Conservation (phyloP, 352 stramenopile genomes). For the Globisporangium paddicum region DNA sequence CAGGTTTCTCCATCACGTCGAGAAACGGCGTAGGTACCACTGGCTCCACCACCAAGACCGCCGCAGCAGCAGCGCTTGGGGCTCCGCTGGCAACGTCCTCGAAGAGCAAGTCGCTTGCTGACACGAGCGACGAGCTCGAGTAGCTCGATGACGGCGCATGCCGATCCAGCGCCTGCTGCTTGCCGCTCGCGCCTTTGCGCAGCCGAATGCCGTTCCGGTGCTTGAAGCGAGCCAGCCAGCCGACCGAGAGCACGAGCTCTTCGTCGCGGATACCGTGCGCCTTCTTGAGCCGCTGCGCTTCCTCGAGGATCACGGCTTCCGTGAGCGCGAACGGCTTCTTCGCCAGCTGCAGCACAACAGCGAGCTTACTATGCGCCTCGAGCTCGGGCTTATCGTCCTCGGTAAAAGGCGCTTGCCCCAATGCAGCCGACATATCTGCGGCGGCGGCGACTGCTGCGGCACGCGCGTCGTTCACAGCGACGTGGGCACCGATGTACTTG, state of each 20-base stretch:
- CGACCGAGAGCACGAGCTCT: conserved; percentile 66
- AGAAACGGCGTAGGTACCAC: background rate
- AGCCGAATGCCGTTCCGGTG: conserved; percentile 66
- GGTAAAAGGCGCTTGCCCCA: background rate
- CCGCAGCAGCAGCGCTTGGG: background rate
- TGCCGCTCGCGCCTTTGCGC: conserved; percentile 29
- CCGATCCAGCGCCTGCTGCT: conserved; percentile 4
- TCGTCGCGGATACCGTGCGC: conserved; percentile 58
- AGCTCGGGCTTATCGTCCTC: background rate
- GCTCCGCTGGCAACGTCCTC: background rate
- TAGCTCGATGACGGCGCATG: background rate
- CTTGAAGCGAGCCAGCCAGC: conserved; percentile 70
- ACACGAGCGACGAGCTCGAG: background rate
- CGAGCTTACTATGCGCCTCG: background rate
- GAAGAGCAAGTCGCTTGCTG: background rate
- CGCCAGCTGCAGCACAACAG: background rate
- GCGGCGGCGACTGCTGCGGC: background rate
- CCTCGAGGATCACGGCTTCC: conserved; percentile 69
- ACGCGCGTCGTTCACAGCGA: conserved; percentile 3
- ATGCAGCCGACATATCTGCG: background rate
- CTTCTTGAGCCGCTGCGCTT: conserved; percentile 66
- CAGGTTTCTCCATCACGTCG: background rate
- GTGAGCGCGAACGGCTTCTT: conserved; percentile 22
- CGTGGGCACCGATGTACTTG: conserved; percentile 35
- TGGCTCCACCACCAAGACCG: background rate